A percentile compares a stretch with the other conserved stretches of the same genome.
phyloP scores from a whole-genome alignment of 805 yeast species.

The Sugiyamaella smithiae region DNA sequence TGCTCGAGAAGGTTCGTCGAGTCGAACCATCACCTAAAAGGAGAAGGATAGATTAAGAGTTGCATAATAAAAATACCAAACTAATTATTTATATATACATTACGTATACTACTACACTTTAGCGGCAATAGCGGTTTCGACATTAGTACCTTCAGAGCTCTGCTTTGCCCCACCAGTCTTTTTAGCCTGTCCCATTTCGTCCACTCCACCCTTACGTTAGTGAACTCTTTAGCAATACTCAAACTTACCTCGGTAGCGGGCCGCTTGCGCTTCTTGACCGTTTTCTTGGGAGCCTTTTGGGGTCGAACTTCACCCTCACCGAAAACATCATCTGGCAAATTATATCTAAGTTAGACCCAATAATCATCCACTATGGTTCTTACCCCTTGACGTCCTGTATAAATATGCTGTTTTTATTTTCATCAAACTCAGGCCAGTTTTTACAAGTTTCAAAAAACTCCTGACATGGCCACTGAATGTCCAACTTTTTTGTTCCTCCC shows the following conservation, averaged over 20 bases:
- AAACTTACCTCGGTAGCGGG: no score
- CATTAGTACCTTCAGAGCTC: no score
- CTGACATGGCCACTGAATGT: conserved; percentile 83
- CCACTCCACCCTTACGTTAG: no score
- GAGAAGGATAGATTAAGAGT: background rate
- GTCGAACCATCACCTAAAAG: background rate
- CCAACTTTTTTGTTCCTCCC: conserved; percentile 51
- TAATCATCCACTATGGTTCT: no score
- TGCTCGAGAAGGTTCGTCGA: conserved; percentile 1
- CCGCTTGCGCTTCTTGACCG: conserved; percentile 24
- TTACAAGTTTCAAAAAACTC: conserved; percentile 84
- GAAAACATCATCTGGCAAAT: conserved; percentile 82
- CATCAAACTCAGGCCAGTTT: conserved; percentile 65
- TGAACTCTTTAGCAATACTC: no score
- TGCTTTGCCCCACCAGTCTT: no score
- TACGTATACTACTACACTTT: background rate
- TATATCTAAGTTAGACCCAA: conserved; percentile 43
- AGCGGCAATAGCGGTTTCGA: conserved; percentile 1
- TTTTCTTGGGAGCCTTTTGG: conserved; percentile 51
- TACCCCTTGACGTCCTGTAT: conserved; percentile 69
- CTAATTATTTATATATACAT: conserved; percentile 1
- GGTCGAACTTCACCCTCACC: conserved; percentile 79
- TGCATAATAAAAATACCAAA: background rate
- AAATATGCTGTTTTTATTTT: conserved; percentile 54
- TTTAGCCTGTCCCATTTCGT: no score